These are phyloP conservation scores for Pseudogymnoascus sp. DNA, from an alignment of 2,329 filamentous ascomycete genomes.

Conservation along the genomic window DNA sequence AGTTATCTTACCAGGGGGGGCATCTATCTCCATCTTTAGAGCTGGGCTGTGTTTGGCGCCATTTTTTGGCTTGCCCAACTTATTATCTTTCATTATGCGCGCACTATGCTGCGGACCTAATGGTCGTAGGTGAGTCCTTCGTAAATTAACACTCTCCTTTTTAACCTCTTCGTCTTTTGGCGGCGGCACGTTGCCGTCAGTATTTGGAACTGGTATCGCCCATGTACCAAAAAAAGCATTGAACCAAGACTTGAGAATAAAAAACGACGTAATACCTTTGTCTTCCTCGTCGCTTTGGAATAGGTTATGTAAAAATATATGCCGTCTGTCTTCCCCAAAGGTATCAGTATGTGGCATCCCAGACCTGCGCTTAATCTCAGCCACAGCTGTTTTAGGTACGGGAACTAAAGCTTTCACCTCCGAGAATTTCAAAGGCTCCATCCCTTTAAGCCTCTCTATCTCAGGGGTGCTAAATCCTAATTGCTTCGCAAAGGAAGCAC, in stretches of 20 bases:
- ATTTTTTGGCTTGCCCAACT: not conserved
- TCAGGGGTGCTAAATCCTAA: slow-evolving; percentile 16
- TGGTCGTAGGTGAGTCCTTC: not conserved
- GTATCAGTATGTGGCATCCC: slow-evolving; percentile 12
- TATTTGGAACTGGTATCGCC: slow-evolving; percentile 5
- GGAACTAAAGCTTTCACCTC: not conserved
- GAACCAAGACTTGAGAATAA: slow-evolving; percentile 18
- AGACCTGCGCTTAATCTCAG: slow-evolving; percentile 12
- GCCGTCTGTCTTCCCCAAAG: slow-evolving; percentile 14
- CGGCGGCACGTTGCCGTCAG: slow-evolving; percentile 4
- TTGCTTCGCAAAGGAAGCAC: slow-evolving; percentile 13
- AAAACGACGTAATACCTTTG: slow-evolving; percentile 20
- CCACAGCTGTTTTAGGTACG: slow-evolving; percentile 10
- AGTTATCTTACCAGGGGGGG: not conserved
- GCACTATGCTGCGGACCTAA: not conserved
- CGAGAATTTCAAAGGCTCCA: not conserved
- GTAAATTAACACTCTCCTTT: not conserved
- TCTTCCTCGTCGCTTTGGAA: slow-evolving; percentile 8
- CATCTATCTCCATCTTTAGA: not conserved
- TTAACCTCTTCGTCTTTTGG: not conserved
- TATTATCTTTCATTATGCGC: not conserved
- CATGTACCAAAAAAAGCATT: slow-evolving; percentile 16
- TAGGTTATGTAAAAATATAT: slow-evolving; percentile 16
- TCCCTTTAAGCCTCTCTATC: slow-evolving; percentile 9
- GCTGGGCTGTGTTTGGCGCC: not conserved